These are phyloP conservation scores for Talaromyces borbonicus DNA, from an alignment of 495 filamentous ascomycete species.

Conservation along the genomic window DNA sequence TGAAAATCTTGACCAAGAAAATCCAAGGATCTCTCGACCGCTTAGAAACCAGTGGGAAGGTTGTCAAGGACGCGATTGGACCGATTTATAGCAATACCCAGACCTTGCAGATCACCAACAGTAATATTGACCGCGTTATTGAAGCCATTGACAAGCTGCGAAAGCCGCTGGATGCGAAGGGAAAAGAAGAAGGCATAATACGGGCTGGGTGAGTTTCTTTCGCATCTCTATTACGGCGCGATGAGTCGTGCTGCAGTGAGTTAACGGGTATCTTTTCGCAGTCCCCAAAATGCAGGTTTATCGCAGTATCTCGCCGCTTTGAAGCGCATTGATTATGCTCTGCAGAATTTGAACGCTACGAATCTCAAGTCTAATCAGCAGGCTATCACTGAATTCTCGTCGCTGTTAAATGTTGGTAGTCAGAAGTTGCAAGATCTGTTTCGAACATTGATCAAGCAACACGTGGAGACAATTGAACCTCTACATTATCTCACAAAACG, in stretches of 20 bases:
- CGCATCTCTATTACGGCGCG: too few relatives aligned
- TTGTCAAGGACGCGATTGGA: constrained; percentile 82
- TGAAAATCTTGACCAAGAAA: constrained; percentile 74
- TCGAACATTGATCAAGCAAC: constrained; percentile 61
- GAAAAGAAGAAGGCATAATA: constrained; percentile 83
- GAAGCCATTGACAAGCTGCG: constrained; percentile 79
- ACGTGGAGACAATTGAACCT: constrained; percentile 70
- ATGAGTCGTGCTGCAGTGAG: background rate
- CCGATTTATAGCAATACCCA: constrained; percentile 91
- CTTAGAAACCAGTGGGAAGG: constrained; percentile 77
- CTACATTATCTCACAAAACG: constrained; percentile 90
- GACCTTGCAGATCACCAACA: constrained; percentile 70
- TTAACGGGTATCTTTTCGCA: constrained; percentile 20
- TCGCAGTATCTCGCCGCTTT: constrained; percentile 81
- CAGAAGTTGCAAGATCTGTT: constrained; percentile 75
- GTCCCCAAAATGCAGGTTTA: constrained; percentile 69
- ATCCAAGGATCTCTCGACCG: constrained; percentile 80
- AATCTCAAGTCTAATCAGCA: constrained; percentile 89
- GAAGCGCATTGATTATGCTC: constrained; percentile 73
- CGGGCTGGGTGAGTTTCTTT: constrained; percentile 52
- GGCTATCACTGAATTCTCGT: constrained; percentile 69
- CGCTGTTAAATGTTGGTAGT: constrained; percentile 66
- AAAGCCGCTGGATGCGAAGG: constrained; percentile 79
- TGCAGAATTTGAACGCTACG: constrained; percentile 69
- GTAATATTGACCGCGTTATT: constrained; percentile 80